phyloP scores from a whole-genome alignment of 208 protist genomes.

The Strigomonas galati region DNA sequence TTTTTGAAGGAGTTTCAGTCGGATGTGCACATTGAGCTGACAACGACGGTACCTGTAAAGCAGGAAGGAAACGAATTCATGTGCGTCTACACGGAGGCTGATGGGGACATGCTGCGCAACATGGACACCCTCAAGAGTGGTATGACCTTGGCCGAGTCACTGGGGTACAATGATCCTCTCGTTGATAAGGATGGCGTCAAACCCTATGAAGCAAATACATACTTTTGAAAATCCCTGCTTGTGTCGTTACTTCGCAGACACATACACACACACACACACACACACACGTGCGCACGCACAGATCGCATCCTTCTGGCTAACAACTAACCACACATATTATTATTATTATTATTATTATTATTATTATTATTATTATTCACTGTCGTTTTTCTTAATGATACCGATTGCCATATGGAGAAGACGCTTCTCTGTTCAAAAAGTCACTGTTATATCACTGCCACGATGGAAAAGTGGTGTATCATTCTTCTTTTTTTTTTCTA shows the following conservation, averaged over 20 bases:
- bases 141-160: conserved; percentile 47
- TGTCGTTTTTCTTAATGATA: conserved; percentile 7
- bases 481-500: not conserved
- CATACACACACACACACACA: too few relatives aligned
- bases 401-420: not conserved
- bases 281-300: too few relatives aligned
- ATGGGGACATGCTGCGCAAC: conserved; percentile 56
- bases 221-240: not conserved
- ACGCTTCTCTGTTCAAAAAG: too few relatives aligned
- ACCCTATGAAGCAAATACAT: conserved; percentile 27
- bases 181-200: conserved; percentile 40
- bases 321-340: conserved; percentile 1
- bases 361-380: conserved; percentile 7
- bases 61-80: conserved; percentile 33
- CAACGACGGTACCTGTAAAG: conserved; percentile 22
- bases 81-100: conserved; percentile 50
- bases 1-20: conserved; percentile 84
- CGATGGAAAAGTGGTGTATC: not conserved
- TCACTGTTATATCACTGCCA: not conserved
- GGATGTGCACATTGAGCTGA: conserved; percentile 84
- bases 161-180: conserved; percentile 77
- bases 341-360: conserved; percentile 5
- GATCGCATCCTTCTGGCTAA: too few relatives aligned
- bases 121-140: conserved; percentile 54
- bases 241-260: not conserved